Evolutionary conservation across 75 land plant genomes (phyloP), one percentile per base, ranked within the genome.

Genomic region (Adiantum capillusveneris): DNA sequence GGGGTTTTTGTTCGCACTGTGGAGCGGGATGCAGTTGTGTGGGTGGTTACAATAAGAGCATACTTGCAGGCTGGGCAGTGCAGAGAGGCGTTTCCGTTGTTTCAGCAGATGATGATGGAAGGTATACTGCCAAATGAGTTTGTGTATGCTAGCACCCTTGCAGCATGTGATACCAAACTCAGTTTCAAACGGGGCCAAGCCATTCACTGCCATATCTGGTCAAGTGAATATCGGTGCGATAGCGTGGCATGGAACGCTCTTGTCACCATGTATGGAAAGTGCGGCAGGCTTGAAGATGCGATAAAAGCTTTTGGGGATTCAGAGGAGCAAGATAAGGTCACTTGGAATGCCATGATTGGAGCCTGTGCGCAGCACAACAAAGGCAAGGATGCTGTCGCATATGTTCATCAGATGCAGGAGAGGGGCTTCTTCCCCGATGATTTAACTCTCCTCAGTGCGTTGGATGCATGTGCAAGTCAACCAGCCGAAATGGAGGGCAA

Each of bases 401-500:
- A 21, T 46, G 2, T 46, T 3, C 3, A 14, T 3, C 22, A 67
- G 12, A 83, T 83, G 84, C 36, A 44, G 31, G 29, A 62, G 18
- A 39, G 55, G 29, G 64, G 58, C 7, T 18, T 73, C n/a, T 65
- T 64, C 29, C 71, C 77, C 29, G 81, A 87, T 51, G 60, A 42
- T 13, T 53, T 78, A 17, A 60, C 82, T 24, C 43, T 83, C 7
- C 13, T 76, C 14, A 73, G 73, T 31, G 43, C 70, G 31, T 70
- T 87, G 22, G 65, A 68, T 22, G 78, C 82, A 29, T 55, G 57
- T 65, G 65, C 74, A 22, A 57, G 63, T 52, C 64, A 77, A 46
- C 73, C 78, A 22, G 63, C 74, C 0, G 46, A 77, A 46, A 69
- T 17, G 25, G 52, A 63, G 11, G 90, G 86, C 27, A 80, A 73